phyloP scores from a whole-genome alignment of 2,329 filamentous ascomycete species.

The Venturia oleaginea region DNA sequence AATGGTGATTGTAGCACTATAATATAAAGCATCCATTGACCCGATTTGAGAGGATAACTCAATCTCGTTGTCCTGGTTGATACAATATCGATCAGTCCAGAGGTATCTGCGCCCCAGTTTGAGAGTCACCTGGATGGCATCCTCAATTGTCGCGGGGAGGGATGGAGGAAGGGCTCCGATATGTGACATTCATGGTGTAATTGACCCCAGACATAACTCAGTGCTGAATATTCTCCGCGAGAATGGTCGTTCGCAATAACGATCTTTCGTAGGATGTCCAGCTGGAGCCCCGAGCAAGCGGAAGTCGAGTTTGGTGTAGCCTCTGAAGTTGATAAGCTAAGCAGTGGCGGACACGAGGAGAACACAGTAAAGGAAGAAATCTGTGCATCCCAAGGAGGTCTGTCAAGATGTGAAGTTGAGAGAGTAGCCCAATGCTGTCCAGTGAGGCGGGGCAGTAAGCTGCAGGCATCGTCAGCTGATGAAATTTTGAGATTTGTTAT shows the following conservation, averaged over 20 bases:
- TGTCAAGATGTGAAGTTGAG: no score
- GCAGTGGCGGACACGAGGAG: no score
- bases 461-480: no score
- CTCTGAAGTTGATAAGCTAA: no score
- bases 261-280: not conserved
- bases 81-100: constrained; percentile 16
- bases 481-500: no score
- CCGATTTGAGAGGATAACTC: not conserved
- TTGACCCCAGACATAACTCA: constrained; percentile 11
- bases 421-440: no score
- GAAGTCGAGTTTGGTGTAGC: no score
- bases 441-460: no score
- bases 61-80: constrained; percentile 11
- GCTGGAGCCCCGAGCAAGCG: no score
- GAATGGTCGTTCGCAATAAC: not conserved
- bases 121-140: constrained; percentile 12
- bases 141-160: constrained; percentile 13
- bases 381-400: no score
- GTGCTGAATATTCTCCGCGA: constrained; percentile 3
- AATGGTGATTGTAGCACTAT: constrained; percentile 13
- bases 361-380: no score
- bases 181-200: not conserved
- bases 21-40: constrained; percentile 14
- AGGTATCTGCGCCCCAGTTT: constrained; percentile 14
- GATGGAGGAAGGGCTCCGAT: not conserved